Evolutionary conservation across 768 basidiomycete species (phyloP).

Genomic region (Leccinum boreale): DNA sequence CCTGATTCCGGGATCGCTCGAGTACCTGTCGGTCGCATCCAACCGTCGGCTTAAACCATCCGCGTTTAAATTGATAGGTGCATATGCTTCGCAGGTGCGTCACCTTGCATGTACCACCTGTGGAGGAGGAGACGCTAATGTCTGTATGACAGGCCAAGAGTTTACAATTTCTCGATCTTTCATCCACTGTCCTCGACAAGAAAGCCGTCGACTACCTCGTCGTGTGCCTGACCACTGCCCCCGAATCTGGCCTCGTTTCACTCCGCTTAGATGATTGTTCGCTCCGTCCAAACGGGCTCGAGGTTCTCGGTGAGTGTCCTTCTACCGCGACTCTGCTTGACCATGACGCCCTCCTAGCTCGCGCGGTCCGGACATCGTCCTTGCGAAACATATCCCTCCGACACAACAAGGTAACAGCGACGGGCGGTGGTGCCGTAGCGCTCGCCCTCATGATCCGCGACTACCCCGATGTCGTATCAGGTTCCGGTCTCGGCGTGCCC

Average conservation of each 20-base stretch:
- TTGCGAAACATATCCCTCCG: constrained; percentile 88
- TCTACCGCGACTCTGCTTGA: background rate
- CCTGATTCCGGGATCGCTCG: constrained; percentile 19
- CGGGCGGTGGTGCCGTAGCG: constrained; percentile 88
- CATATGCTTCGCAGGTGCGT: constrained; percentile 70
- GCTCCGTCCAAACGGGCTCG: constrained; percentile 69
- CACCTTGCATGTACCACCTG: background rate
- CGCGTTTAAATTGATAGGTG: constrained; percentile 77
- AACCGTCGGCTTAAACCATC: constrained; percentile 67
- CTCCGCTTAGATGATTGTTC: constrained; percentile 87
- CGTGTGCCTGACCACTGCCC: constrained; percentile 49
- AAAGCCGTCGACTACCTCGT: constrained; percentile 81
- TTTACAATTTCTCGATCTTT: constrained; percentile 86
- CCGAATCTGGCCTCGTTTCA: constrained; percentile 55
- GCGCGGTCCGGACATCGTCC: constrained; percentile 74
- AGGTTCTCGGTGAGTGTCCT: constrained; percentile 65
- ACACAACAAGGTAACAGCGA: constrained; percentile 79
- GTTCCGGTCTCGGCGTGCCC: background rate
- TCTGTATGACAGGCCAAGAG: constrained; percentile 53
- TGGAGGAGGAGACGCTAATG: background rate
- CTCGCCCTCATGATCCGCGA: constrained; percentile 96
- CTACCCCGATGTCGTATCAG: constrained; percentile 76
- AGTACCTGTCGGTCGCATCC: constrained; percentile 81
- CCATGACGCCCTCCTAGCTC: constrained; percentile 43
- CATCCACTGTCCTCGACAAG: constrained; percentile 82